Conservation (phyloP, 2,329 filamentous ascomycete genomes). For the Lachnellula hyalina region DNA sequence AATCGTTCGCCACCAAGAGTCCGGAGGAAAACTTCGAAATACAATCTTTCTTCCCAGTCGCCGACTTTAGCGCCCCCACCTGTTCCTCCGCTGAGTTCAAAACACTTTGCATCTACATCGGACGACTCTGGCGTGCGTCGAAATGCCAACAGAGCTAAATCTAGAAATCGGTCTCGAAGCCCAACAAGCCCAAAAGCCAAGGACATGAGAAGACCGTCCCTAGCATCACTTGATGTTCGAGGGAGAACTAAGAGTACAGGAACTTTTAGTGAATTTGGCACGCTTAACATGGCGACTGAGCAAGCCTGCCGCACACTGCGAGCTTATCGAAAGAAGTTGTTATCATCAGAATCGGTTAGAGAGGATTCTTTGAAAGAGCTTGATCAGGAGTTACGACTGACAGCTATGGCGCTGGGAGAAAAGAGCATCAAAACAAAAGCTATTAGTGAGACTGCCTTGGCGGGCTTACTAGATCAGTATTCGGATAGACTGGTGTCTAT, state of each 20-base stretch:
- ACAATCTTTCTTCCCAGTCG: constrained; percentile 46
- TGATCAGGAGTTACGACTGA: constrained; percentile 59
- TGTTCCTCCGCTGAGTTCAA: constrained; percentile 20
- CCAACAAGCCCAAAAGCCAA: constrained; percentile 27
- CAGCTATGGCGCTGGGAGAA: constrained; percentile 49
- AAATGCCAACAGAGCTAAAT: neutral
- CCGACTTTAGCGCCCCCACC: constrained; percentile 37
- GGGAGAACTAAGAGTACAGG: constrained; percentile 45
- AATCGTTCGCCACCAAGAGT: constrained; percentile 53
- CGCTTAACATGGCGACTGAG: constrained; percentile 58
- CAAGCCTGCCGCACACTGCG: constrained; percentile 58
- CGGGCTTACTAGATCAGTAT: constrained; percentile 67
- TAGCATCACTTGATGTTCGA: constrained; percentile 42
- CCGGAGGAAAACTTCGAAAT: constrained; percentile 48
- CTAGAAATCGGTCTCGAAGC: constrained; percentile 28
- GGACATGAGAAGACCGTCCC: constrained; percentile 45
- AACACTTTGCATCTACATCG: constrained; percentile 26
- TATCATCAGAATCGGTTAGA: constrained; percentile 49
- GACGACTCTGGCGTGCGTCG: constrained; percentile 24
- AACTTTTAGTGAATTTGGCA: constrained; percentile 43
- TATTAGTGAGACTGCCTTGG: constrained; percentile 54
- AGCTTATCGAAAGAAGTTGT: constrained; percentile 58
- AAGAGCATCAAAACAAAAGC: constrained; percentile 35
- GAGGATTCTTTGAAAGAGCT: constrained; percentile 56
- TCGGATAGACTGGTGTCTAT: constrained; percentile 66